Evolutionary conservation across 345 rosid genomes (phyloP).

Genomic region (Crucihimalaya himalaica): DNA sequence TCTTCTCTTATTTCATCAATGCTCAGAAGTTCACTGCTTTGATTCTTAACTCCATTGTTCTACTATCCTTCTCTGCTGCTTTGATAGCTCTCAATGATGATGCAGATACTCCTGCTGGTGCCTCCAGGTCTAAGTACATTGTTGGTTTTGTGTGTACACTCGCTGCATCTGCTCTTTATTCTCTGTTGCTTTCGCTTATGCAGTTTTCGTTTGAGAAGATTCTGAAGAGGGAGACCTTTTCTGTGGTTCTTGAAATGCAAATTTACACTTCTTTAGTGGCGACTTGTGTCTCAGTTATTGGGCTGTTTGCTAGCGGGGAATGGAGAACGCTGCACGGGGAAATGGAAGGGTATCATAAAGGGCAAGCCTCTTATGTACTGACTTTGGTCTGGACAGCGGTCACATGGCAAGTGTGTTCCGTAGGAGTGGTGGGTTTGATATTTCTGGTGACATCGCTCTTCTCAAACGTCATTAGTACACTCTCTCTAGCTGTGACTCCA

Average conservation of each 20-base stretch:
- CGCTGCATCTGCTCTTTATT: constrained; percentile 74
- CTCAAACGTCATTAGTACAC: constrained; percentile 46
- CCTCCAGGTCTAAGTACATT: constrained; percentile 40
- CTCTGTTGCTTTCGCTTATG: constrained; percentile 81
- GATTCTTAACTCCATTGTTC: constrained; percentile 68
- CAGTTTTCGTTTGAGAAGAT: constrained; percentile 78
- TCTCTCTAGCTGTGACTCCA: constrained; percentile 42
- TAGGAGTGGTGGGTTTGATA: constrained; percentile 46
- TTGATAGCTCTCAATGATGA: constrained; percentile 72
- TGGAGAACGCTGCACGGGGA: constrained; percentile 40
- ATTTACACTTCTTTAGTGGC: constrained; percentile 53
- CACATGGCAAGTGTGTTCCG: constrained; percentile 48
- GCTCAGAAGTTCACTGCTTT: constrained; percentile 80
- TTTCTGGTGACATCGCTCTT: constrained; percentile 47
- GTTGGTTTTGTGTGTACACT: constrained; percentile 71
- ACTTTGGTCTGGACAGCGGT: constrained; percentile 45
- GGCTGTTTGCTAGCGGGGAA: constrained; percentile 54
- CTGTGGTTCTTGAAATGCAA: constrained; percentile 53
- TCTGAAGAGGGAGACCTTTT: constrained; percentile 38
- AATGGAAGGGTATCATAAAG: constrained; percentile 44
- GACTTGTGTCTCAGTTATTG: constrained; percentile 33
- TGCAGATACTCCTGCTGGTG: constrained; percentile 57
- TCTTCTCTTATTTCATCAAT: constrained; percentile 81
- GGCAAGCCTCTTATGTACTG: constrained; percentile 41
- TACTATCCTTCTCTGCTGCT: constrained; percentile 75